Conservation (phyloP, 495 filamentous ascomycete genomes). For the Penicillium simplicissimum region DNA sequence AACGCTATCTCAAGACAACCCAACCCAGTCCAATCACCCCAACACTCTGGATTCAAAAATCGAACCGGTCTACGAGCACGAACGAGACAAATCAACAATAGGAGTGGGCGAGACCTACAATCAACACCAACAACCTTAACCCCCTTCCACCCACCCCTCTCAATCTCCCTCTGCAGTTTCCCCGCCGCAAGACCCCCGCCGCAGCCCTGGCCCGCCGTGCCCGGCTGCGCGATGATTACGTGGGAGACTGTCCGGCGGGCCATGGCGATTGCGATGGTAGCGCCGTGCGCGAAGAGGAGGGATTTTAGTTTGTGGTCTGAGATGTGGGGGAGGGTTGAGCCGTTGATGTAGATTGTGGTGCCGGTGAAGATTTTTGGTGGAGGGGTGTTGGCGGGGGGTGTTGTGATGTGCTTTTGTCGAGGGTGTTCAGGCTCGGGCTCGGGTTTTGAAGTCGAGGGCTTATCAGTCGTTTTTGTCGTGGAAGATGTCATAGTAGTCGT, state of each 20-base stretch:
- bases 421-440: background rate
- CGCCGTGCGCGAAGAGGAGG: slow-evolving; percentile 73
- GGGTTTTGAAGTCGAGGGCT: background rate
- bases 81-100: slow-evolving; percentile 7
- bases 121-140: slow-evolving; percentile 83
- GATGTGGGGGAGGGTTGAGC: slow-evolving; percentile 75
- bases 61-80: slow-evolving; percentile 7
- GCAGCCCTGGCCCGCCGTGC: slow-evolving; percentile 44
- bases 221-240: slow-evolving; percentile 71
- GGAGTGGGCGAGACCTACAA: slow-evolving; percentile 52
- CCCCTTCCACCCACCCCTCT: slow-evolving; percentile 53
- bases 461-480: background rate
- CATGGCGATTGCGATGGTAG: slow-evolving; percentile 63
- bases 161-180: slow-evolving; percentile 84
- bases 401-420: background rate
- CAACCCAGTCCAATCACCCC: background rate
- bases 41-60: background rate
- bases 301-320: slow-evolving; percentile 87
- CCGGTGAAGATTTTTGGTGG: slow-evolving; percentile 57
- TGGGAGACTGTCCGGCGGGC: slow-evolving; percentile 78
- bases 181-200: slow-evolving; percentile 78
- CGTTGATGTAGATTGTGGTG: slow-evolving; percentile 82
- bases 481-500: background rate
- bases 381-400: background rate
- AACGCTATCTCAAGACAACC: background rate